phyloP scores from a whole-genome alignment of 345 rosid species.

The Draba incana region DNA sequence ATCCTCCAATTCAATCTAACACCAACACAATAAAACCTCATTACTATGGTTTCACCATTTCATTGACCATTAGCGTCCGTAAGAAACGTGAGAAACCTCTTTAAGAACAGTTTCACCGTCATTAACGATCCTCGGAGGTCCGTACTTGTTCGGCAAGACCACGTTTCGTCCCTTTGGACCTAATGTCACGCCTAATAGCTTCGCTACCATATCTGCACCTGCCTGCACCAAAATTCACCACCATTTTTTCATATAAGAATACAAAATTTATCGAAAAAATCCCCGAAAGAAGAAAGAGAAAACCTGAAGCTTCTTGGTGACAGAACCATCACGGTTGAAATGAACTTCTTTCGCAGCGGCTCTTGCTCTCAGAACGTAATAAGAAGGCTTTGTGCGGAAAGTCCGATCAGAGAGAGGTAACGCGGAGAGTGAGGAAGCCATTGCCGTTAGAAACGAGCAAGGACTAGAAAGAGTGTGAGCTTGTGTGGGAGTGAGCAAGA shows the following conservation, averaged over 20 bases:
- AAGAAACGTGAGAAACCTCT: constrained; percentile 48
- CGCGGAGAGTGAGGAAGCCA: constrained; percentile 66
- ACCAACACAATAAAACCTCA: constrained; percentile 23
- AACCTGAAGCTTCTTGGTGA: constrained; percentile 85
- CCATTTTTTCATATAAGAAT: constrained; percentile 22
- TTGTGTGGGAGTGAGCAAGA: neutral
- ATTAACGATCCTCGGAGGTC: constrained; percentile 93
- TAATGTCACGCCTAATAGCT: constrained; percentile 84
- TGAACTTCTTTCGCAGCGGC: constrained; percentile 74
- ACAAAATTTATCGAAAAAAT: neutral
- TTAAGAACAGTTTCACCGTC: constrained; percentile 96
- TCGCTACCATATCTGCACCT: constrained; percentile 82
- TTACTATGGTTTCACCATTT: neutral
- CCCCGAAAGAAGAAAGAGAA: neutral
- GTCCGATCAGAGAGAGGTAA: constrained; percentile 46
- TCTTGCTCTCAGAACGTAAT: constrained; percentile 38
- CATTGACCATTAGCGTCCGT: constrained; percentile 8
- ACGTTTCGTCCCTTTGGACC: constrained; percentile 98
- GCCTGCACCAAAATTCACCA: constrained; percentile 54
- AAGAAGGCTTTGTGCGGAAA: constrained; percentile 39
- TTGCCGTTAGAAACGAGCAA: constrained; percentile 36
- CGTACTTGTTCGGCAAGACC: constrained; percentile 87
- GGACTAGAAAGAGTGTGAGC: constrained; percentile 3
- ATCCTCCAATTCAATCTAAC: constrained; percentile 87
- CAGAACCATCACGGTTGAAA: constrained; percentile 88